These are phyloP conservation scores for Gracilaria caudata DNA, from an alignment of 23 red algal species.

Conservation along the genomic window DNA sequence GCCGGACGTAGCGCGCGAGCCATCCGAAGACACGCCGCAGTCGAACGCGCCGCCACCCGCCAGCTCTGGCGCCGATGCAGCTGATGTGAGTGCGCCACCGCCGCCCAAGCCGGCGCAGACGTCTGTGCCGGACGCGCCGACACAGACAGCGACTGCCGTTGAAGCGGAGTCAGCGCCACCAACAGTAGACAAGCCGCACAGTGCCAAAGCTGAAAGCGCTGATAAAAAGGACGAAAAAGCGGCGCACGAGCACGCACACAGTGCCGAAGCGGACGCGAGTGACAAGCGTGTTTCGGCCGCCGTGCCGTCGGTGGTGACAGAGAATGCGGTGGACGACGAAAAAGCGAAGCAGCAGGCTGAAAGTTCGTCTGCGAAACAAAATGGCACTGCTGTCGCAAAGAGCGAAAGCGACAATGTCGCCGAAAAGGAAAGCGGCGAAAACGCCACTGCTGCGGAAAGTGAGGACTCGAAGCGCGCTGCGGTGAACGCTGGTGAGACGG, in stretches of 20 bases:
- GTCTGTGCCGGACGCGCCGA: background rate
- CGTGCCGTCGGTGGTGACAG: background rate
- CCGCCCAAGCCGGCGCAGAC: background rate
- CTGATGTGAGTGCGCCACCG: background rate
- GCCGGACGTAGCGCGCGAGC: background rate
- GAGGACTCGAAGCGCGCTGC: background rate
- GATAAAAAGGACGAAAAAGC: background rate
- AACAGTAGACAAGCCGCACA: background rate
- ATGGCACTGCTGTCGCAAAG: background rate
- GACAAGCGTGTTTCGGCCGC: background rate
- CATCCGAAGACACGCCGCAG: background rate
- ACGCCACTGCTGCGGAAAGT: background rate
- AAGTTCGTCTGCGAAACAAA: background rate
- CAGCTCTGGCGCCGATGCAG: background rate
- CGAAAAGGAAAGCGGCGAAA: background rate
- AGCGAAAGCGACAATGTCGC: background rate
- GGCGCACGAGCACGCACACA: background rate
- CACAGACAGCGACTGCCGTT: background rate
- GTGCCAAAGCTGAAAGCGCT: background rate
- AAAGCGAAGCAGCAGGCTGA: background rate
- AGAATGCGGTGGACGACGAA: background rate
- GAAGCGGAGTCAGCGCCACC: background rate
- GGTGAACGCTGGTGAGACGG: background rate
- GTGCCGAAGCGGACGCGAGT: background rate
- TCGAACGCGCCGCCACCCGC: background rate